Evolutionary conservation across 2,329 filamentous ascomycete species (phyloP).

Genomic region (Epichloe elymi): DNA sequence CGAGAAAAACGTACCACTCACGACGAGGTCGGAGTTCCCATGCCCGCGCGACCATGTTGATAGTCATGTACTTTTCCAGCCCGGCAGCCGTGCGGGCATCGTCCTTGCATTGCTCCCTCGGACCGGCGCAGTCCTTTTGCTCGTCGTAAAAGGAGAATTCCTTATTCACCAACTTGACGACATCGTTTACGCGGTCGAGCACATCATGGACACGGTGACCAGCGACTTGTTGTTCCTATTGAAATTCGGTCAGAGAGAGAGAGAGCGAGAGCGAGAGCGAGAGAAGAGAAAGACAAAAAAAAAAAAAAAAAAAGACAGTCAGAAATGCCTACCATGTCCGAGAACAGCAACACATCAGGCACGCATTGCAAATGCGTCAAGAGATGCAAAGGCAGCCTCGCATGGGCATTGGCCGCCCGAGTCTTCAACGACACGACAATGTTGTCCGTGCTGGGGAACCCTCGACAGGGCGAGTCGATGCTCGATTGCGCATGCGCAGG

Average conservation of each 20-base stretch:
- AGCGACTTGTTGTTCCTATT: conserved; percentile 35
- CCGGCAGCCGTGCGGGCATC: conserved; percentile 30
- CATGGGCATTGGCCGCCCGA: conserved; percentile 40
- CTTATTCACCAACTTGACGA: conserved; percentile 22
- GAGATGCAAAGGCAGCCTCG: conserved; percentile 41
- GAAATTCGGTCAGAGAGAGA: not conserved
- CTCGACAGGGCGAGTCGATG: conserved; percentile 24
- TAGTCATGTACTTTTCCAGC: conserved; percentile 49
- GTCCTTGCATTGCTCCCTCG: conserved; percentile 29
- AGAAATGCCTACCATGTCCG: conserved; percentile 28
- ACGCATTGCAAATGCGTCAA: conserved; percentile 40
- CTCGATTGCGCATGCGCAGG: conserved; percentile 22
- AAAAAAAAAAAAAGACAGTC: not conserved
- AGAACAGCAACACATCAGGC: conserved; percentile 43
- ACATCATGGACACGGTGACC: conserved; percentile 29
- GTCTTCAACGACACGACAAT: conserved; percentile 45
- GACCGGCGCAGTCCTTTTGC: conserved; percentile 32
- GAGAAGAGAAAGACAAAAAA: not conserved
- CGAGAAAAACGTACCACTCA: conserved; percentile 46
- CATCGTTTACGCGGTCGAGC: conserved; percentile 25
- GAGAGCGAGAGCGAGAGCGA: not conserved
- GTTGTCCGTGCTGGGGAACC: conserved; percentile 29
- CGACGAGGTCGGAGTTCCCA: conserved; percentile 38
- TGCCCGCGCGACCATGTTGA: conserved; percentile 43
- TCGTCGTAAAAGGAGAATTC: conserved; percentile 34